A percentile compares a stretch with the other conserved stretches of the same genome.
Conservation (phyloP, 2,329 filamentous ascomycete genomes). For the Fusarium sp. region DNA sequence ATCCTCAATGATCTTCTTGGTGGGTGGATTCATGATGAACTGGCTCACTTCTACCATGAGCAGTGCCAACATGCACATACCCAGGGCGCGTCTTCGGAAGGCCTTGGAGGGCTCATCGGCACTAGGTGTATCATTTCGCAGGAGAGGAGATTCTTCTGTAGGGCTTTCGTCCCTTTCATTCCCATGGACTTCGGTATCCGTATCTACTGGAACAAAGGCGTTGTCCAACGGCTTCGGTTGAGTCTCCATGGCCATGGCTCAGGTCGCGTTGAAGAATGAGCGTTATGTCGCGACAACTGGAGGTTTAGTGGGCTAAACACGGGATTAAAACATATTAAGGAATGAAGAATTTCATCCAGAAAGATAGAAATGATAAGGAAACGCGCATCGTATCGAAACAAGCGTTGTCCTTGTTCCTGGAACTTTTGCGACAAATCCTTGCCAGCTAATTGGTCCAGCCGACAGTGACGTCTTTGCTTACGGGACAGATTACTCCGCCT, state of each 20-base stretch:
- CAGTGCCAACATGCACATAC: conserved; percentile 55
- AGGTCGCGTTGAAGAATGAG: not conserved
- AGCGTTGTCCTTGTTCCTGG: conserved; percentile 21
- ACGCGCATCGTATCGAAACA: conserved; percentile 11
- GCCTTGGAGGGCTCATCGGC: conserved; percentile 42
- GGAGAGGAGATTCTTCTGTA: conserved; percentile 41
- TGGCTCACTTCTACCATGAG: conserved; percentile 59
- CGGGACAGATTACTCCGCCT: conserved; percentile 21
- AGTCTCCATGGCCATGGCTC: not conserved
- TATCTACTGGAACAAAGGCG: not conserved
- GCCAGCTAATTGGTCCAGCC: conserved; percentile 12
- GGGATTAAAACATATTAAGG: conserved; percentile 15
- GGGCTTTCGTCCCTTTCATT: conserved; percentile 1
- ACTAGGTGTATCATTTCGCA: conserved; percentile 36
- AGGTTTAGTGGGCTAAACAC: not conserved
- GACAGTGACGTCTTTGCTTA: conserved; percentile 28
- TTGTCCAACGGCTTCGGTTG: not conserved
- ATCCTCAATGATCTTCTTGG: conserved; percentile 64
- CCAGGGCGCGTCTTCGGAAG: conserved; percentile 49
- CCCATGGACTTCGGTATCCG: conserved; percentile 27
- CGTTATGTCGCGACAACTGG: not conserved
- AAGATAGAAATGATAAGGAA: not conserved
- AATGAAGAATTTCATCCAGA: not conserved
- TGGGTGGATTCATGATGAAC: conserved; percentile 56
- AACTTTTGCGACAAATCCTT: conserved; percentile 32